These are phyloP conservation scores for Aspergillus amoenus DNA, from an alignment of 2,329 filamentous ascomycete species.

Conservation along the genomic window DNA sequence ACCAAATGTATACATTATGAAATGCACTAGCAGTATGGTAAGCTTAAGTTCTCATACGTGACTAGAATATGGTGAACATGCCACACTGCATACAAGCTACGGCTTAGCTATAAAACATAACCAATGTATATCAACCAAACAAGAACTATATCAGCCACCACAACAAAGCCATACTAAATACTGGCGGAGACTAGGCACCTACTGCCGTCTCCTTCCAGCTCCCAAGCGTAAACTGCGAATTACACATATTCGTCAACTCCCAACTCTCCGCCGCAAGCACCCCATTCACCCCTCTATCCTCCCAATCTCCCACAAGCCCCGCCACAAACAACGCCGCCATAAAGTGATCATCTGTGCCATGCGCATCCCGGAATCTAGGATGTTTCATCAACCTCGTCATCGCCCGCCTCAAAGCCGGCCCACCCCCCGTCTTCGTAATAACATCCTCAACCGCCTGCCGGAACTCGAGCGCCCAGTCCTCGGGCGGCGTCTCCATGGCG, in stretches of 20 bases:
- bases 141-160: too few relatives aligned
- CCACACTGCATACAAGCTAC: too few relatives aligned
- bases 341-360: conserved; percentile 70
- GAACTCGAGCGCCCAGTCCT: conserved; percentile 63
- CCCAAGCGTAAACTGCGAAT: conserved; percentile 60
- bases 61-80: too few relatives aligned
- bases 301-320: conserved; percentile 52
- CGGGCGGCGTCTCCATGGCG: conserved; percentile 59
- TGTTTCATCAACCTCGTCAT: conserved; percentile 68
- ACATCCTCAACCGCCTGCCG: conserved; percentile 64
- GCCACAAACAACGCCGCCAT: conserved; percentile 66
- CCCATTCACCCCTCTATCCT: conserved; percentile 41
- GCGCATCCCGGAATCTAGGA: conserved; percentile 63
- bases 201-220: conserved; percentile 22
- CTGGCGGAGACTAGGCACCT: too few relatives aligned
- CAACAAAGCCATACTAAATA: too few relatives aligned
- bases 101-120: too few relatives aligned
- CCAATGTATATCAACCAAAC: too few relatives aligned
- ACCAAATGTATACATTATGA: too few relatives aligned
- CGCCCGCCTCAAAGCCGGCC: conserved; percentile 54
- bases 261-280: conserved; percentile 58
- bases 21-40: too few relatives aligned
- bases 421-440: conserved; percentile 51
- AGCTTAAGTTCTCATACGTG: too few relatives aligned
- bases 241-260: conserved; percentile 66